Percentiles rank a stretch among this genome's conserved stretches.
Evolutionary conservation across 805 yeast genomes (phyloP).

Genomic region (Ogataea angusta): DNA sequence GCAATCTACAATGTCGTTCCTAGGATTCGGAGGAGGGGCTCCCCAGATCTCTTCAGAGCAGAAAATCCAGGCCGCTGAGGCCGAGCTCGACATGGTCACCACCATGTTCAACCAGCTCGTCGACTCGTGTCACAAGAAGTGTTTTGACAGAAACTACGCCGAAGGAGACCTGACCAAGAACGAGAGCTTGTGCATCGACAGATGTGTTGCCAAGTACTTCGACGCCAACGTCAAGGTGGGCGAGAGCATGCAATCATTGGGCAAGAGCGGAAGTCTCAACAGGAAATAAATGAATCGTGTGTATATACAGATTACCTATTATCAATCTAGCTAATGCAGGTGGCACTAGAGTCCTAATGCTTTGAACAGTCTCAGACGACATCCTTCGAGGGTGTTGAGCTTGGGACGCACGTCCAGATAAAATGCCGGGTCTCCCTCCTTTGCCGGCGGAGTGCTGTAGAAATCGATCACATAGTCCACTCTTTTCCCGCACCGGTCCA

Average conservation of each 20-base stretch:
- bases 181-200: slow-evolving; percentile 86
- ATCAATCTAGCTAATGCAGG: not conserved
- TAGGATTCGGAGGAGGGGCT: slow-evolving; percentile 73
- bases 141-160: slow-evolving; percentile 63
- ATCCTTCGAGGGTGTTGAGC: slow-evolving; percentile 75
- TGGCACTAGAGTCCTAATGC: slow-evolving; percentile 48
- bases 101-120: slow-evolving; percentile 94
- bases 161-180: slow-evolving; percentile 75
- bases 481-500: slow-evolving; percentile 77
- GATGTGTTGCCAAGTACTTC: slow-evolving; percentile 94
- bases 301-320: slow-evolving; percentile 12
- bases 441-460: slow-evolving; percentile 45
- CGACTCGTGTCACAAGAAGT: slow-evolving; percentile 83
- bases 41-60: slow-evolving; percentile 74
- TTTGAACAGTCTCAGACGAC: slow-evolving; percentile 60
- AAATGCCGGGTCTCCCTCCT: slow-evolving; percentile 47
- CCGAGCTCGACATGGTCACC: slow-evolving; percentile 95
- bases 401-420: slow-evolving; percentile 92
- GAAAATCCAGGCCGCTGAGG: slow-evolving; percentile 87
- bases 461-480: slow-evolving; percentile 93
- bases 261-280: slow-evolving; percentile 34
- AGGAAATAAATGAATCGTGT: slow-evolving; percentile 3
- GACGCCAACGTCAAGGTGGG: slow-evolving; percentile 94
- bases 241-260: slow-evolving; percentile 50
- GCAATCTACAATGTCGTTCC: slow-evolving; percentile 51